phyloP scores from a whole-genome alignment of 805 yeast genomes.

The Jamesozyma lodderae region DNA sequence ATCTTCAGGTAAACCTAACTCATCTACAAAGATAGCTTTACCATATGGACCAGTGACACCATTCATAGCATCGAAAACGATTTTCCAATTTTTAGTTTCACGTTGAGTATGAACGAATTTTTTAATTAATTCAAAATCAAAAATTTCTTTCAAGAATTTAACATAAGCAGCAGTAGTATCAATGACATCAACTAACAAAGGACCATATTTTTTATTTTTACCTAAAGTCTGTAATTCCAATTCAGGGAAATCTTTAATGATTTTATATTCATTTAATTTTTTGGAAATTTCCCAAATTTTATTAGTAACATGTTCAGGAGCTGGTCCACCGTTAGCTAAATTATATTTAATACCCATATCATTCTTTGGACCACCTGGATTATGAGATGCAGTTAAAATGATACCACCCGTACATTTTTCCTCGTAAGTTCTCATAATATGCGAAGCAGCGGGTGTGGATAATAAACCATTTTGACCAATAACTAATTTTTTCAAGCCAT shows the following conservation, averaged over 20 bases:
- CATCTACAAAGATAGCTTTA: constrained; percentile 69
- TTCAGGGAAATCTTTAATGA: constrained; percentile 46
- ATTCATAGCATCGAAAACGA: constrained; percentile 82
- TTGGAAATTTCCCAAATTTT: constrained; percentile 69
- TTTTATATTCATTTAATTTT: constrained; percentile 50
- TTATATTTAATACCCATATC: constrained; percentile 97
- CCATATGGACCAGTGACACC: constrained; percentile 99
- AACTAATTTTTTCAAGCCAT: constrained; percentile 77
- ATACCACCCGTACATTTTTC: constrained; percentile 82
- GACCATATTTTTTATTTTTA: constrained; percentile 38
- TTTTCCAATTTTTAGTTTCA: constrained; percentile 48
- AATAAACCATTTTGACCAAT: constrained; percentile 83
- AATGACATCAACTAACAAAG: constrained; percentile 68
- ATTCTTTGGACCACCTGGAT: constrained; percentile 92
- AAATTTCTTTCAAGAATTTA: constrained; percentile 68
- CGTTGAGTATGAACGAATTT: constrained; percentile 46
- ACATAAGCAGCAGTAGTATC: constrained; percentile 77
- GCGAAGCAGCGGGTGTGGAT: constrained; percentile 98
- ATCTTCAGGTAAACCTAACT: constrained; percentile 62
- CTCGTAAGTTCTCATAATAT: constrained; percentile 63
- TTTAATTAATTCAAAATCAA: constrained; percentile 78
- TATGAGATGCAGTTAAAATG: constrained; percentile 92
- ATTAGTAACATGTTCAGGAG: constrained; percentile 91
- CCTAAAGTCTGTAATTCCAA: constrained; percentile 60
- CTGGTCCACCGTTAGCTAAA: constrained; percentile 94